Percentiles rank a stretch among this genome's conserved stretches.
phyloP scores from a whole-genome alignment of 495 filamentous ascomycete species.

The Polyplosphaeria fusca region DNA sequence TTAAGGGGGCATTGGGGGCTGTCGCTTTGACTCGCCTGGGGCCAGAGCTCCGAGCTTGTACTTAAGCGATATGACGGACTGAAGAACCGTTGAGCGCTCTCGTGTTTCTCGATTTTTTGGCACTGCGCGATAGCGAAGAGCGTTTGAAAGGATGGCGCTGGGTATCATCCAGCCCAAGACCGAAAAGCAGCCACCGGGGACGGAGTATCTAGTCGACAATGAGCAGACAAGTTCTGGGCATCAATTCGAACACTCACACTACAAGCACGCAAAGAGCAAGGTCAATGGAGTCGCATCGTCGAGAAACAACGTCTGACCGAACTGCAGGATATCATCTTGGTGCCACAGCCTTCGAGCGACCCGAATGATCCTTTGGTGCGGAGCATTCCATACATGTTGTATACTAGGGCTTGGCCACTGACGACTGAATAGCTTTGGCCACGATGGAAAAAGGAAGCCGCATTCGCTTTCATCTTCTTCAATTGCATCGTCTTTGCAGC shows the following conservation, averaged over 20 bases:
- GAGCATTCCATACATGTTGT: background rate
- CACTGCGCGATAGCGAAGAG: background rate
- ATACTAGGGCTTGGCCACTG: too few relatives aligned
- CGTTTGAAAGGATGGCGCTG: constrained; percentile 19
- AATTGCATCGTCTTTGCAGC: constrained; percentile 27
- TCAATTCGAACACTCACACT: constrained; percentile 14
- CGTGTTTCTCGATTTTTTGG: background rate
- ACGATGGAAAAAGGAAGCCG: constrained; percentile 19
- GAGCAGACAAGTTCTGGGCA: constrained; percentile 9
- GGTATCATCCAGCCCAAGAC: constrained; percentile 17
- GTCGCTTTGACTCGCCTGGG: background rate
- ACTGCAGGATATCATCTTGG: constrained; percentile 14
- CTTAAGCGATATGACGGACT: constrained; percentile 5
- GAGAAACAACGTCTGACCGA: background rate
- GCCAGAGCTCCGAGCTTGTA: background rate
- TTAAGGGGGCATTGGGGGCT: too few relatives aligned
- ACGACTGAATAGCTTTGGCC: constrained; percentile 19
- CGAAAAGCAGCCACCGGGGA: constrained; percentile 8
- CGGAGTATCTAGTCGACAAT: constrained; percentile 17
- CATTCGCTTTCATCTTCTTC: constrained; percentile 27
- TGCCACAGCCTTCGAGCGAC: constrained; percentile 20
- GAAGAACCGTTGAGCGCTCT: background rate
- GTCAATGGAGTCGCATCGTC: background rate
- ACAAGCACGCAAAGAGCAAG: constrained; percentile 21
- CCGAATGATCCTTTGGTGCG: constrained; percentile 24